Evolutionary conservation across 306 rosid genomes (phyloP).

Genomic region (apple (Malus domestica)): DNA sequence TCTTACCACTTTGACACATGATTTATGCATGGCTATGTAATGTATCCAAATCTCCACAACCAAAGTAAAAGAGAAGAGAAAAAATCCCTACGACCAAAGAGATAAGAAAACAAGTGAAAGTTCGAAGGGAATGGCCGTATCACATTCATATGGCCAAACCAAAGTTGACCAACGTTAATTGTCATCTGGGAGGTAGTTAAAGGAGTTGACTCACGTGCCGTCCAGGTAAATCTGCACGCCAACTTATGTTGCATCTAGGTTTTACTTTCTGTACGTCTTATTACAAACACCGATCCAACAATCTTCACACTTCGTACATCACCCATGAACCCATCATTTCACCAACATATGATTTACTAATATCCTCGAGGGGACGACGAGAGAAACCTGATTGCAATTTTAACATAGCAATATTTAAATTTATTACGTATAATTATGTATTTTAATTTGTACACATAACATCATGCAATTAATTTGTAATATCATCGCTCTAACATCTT

Average conservation of each 20-base stretch:
- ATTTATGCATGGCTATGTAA: background rate
- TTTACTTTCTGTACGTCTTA: background rate
- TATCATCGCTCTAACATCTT: too few species aligned
- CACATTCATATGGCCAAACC: background rate
- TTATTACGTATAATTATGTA: too few species aligned
- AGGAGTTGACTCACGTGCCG: slow-evolving; percentile 17
- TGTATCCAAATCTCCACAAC: background rate
- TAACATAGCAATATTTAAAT: background rate
- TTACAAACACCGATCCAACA: background rate
- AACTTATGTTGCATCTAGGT: slow-evolving; percentile 5
- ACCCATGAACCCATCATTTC: too few species aligned
- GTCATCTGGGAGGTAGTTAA: background rate
- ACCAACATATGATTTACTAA: too few species aligned
- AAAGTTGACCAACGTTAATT: slow-evolving; percentile 7
- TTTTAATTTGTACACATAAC: too few species aligned
- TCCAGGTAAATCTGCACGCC: slow-evolving; percentile 15
- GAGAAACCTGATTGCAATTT: too few species aligned
- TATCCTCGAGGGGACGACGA: rapidly evolving
- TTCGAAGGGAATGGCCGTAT: background rate
- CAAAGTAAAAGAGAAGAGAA: background rate
- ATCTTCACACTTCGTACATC: background rate
- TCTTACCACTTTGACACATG: background rate
- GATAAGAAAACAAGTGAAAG: background rate
- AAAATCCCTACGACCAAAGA: background rate
- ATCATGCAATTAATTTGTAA: too few species aligned